Evolutionary conservation across 441 rosid genomes (phyloP).

Genomic region (Isatis lusitanica): DNA sequence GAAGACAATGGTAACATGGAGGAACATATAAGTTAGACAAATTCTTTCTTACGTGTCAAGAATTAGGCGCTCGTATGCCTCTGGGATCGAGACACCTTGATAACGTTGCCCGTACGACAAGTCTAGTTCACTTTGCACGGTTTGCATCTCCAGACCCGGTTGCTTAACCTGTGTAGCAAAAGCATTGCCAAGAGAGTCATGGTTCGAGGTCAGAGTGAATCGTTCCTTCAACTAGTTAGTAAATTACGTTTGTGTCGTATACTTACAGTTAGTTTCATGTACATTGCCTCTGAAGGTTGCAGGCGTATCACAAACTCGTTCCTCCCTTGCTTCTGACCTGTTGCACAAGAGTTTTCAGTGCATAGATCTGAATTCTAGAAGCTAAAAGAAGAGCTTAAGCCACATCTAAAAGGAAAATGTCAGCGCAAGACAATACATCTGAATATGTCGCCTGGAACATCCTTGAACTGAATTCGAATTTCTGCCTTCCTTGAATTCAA

Average conservation of each 20-base stretch:
- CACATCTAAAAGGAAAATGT: not conserved
- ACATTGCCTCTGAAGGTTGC: conserved; percentile 92
- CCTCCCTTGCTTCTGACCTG: conserved; percentile 96
- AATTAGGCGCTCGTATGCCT: conserved; percentile 94
- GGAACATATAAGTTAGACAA: not conserved
- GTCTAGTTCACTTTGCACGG: conserved; percentile 94
- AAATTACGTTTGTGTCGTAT: not conserved
- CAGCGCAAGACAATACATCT: conserved; percentile 51
- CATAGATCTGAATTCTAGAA: not conserved
- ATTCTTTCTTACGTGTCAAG: conserved; percentile 76
- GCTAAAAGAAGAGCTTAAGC: conserved; percentile 1
- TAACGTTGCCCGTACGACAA: conserved; percentile 92
- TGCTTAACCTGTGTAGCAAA: conserved; percentile 74
- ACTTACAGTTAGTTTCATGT: conserved; percentile 95
- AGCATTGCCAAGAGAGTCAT: conserved; percentile 13
- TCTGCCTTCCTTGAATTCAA: conserved; percentile 94
- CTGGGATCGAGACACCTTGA: conserved; percentile 78
- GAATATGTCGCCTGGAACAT: conserved; percentile 99
- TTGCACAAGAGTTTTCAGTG: not conserved
- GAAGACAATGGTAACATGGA: not conserved
- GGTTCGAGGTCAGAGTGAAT: not conserved
- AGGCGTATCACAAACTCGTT: conserved; percentile 95
- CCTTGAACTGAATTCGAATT: conserved; percentile 95
- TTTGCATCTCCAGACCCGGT: conserved; percentile 94
- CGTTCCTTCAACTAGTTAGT: not conserved